Base-by-base conservation (phyloP, 2,329 filamentous ascomycete species). In the Macrophomina pseudophaseolina region DNA sequence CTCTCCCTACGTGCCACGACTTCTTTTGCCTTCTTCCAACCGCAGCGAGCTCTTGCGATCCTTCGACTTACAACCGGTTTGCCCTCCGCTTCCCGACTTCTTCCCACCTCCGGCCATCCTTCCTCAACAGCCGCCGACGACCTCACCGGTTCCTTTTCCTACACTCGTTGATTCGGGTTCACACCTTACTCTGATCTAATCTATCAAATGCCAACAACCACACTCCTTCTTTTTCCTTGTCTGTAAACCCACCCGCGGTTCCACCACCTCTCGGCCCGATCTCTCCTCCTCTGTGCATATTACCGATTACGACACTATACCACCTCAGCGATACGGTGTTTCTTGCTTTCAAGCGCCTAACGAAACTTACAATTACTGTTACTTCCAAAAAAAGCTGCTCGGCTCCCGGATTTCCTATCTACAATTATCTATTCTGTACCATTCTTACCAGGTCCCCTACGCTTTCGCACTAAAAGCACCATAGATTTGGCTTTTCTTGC, bases 181-280 rank as follows among this genome's bases (percentile, higher is more conserved):
- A 74, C 77, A 54, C 74, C 72, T 72, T 75, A 76, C 70, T 72
- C 70, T 33, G 75, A 74, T 75, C 64, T 79, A 78, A 79, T 79
- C 75, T 73, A 70, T 70, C 76, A 75, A 77, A 79, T 81, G 80
- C 79, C 67, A 69, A 74, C 75, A 74, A 78, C 72, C 71, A 80
- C 79, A 79, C 74, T 80, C 79, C 77, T 76, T 80, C 76, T 72
- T 68, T 80, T 80, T 79, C 75, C 73, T 80, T 80, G 72, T 72
- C 72, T 76, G 69, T 77, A 78, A 71, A 71, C 68, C 53, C 48
- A 42, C 30, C 46, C 58, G 40, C 48, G 44, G 58, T 63, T 64
- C 58, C 52, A 23, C 16, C 35, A 48, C 58, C 65, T 42, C 59
- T 49, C 65, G 58, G 18, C 30, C 56, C 65, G 56, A 51, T 56